Evolutionary conservation across 2,329 filamentous ascomycete species (phyloP).

Genomic region (Colletotrichum sp.): DNA sequence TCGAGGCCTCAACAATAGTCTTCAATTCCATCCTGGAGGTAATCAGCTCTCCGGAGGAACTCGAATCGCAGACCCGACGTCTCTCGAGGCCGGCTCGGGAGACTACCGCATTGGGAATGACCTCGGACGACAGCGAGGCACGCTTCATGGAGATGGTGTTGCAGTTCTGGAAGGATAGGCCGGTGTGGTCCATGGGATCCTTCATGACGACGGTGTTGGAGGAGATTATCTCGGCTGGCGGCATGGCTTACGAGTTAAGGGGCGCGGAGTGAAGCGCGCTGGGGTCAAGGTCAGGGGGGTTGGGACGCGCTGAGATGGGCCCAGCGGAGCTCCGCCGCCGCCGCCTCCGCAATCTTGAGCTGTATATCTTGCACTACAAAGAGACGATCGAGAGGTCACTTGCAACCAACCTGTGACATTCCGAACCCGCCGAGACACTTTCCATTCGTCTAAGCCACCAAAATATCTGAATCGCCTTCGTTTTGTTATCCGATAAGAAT

Average conservation of each 20-base stretch:
- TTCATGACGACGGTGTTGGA: constrained; percentile 22
- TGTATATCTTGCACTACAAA: constrained; percentile 2
- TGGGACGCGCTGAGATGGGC: background rate
- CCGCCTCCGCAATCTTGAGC: background rate
- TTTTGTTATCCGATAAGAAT: background rate
- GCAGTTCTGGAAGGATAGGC: constrained; percentile 22
- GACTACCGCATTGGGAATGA: background rate
- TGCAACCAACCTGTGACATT: background rate
- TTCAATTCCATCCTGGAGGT: constrained; percentile 29
- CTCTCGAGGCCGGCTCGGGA: background rate
- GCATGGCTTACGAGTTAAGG: background rate
- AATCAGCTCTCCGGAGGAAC: background rate
- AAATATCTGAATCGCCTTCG: background rate
- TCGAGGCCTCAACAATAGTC: constrained; percentile 27
- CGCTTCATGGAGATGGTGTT: constrained; percentile 20
- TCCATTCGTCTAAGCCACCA: background rate
- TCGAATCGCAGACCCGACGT: background rate
- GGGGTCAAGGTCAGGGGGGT: background rate
- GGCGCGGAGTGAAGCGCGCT: background rate
- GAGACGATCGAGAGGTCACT: background rate
- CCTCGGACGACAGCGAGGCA: constrained; percentile 15
- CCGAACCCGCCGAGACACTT: background rate
- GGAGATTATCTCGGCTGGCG: constrained; percentile 14
- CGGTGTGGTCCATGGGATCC: constrained; percentile 20
- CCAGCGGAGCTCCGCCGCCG: constrained; percentile 11